A percentile compares a stretch with the other conserved stretches of the same genome.
Evolutionary conservation across 495 filamentous ascomycete species (phyloP).

Genomic region (Neurospora sublineolata): DNA sequence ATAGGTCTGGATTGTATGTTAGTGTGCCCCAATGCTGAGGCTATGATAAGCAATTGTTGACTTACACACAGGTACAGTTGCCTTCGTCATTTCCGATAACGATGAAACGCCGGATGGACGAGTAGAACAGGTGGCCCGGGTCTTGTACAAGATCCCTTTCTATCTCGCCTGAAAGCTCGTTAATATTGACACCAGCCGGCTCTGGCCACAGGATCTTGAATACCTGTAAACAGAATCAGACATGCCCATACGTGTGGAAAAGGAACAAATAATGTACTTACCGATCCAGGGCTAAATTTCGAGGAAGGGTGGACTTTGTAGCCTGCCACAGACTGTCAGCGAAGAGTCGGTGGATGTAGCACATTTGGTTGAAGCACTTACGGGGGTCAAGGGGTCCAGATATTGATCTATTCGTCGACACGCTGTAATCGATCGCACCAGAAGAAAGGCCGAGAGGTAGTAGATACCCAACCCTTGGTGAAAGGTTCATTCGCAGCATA

Average conservation of each 20-base stretch:
- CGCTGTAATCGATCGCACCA: not conserved
- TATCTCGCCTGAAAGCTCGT: constrained; percentile 4
- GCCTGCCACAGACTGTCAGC: constrained; percentile 15
- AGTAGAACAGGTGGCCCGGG: constrained; percentile 18
- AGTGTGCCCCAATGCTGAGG: not conserved
- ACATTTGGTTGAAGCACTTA: not conserved
- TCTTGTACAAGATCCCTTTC: not conserved
- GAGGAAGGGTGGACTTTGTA: constrained; percentile 30
- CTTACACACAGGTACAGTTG: constrained; percentile 40
- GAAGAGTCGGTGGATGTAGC: not conserved
- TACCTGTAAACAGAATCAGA: constrained; percentile 19
- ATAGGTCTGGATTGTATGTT: constrained; percentile 28
- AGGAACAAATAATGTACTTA: constrained; percentile 7
- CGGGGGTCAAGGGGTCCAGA: constrained; percentile 5
- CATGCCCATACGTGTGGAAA: no score
- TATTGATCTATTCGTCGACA: not conserved
- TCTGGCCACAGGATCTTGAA: constrained; percentile 40
- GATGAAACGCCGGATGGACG: constrained; percentile 35
- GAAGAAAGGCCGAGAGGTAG: not conserved
- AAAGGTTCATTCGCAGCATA: not conserved
- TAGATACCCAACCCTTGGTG: not conserved
- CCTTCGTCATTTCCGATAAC: constrained; percentile 37
- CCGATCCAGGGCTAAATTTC: constrained; percentile 31
- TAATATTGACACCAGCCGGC: constrained; percentile 24
- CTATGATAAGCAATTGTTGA: not conserved